Evolutionary conservation across 2,329 filamentous ascomycete genomes (phyloP), one percentile per base, ranked within the genome.

Genomic region (Pseudocercospora cruenta): DNA sequence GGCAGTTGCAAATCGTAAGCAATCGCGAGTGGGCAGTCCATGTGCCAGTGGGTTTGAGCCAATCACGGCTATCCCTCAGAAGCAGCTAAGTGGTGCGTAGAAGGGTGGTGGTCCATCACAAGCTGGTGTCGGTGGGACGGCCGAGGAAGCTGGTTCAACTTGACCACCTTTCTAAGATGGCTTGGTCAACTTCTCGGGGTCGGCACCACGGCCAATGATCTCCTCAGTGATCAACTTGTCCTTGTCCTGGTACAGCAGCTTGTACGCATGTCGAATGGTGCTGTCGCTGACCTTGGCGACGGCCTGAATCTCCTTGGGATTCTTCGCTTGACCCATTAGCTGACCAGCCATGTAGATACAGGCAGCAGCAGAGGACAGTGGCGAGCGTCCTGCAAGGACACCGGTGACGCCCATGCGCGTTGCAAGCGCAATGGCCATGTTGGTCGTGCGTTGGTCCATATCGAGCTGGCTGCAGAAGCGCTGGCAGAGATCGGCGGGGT

Each of bases 291-390:
- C 95, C 70, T 93, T 92, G 0, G 92, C 93, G 19, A 95, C 90
- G 24, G 81, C 80, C 4, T 93, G 91, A 73, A 99, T 97, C 67
- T 96, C 91, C 78, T 94, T 94, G n/a, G 93, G 91, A 6, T 87
- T 84, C 74, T 91, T 91, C 21, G 88, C 84, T 71, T 95, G 87
- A 63, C 90, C 91, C 82, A 97, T 90, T 43, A 98, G 85, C 75
- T 94, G 89, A 31, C 92, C 93, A 3, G 94, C 91, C 88, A 98
- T 95, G 84, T 95, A 99, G 79, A 99, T 97, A 78, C 93, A 96
- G 33, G 95, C 94, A 19, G 94, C 94, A 6, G 96, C 94, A 67
- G 96, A 93, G 1, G 94, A 97, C 58, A 99, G 84, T 21, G 95
- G 95, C 65, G 94, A 98, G 66, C 95, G 92, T 71, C 95, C 95